Conservation (phyloP, 1,284 basidiomycete genomes). For the Clitocybe nebularis region DNA sequence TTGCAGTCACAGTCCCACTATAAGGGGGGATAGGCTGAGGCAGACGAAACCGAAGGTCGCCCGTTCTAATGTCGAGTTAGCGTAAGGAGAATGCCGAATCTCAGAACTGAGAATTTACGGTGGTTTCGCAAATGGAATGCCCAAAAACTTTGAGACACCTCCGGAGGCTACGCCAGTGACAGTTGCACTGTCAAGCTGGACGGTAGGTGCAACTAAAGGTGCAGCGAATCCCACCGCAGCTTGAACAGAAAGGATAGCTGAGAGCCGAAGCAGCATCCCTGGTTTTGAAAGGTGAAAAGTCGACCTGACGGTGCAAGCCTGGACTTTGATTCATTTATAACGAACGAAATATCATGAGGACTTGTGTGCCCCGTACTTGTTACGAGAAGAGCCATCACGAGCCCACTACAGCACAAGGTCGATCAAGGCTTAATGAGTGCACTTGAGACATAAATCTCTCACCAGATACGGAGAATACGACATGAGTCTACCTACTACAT, state of each 20-base stretch:
- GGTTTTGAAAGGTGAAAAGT: background rate
- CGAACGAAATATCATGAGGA: background rate
- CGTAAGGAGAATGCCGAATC: background rate
- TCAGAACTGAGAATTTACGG: constrained; percentile 27
- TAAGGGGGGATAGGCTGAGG: constrained; percentile 43
- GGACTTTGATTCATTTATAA: background rate
- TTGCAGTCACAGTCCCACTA: constrained; percentile 34
- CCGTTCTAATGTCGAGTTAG: constrained; percentile 26
- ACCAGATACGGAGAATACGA: no score
- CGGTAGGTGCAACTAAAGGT: constrained; percentile 27
- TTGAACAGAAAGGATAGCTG: constrained; percentile 15
- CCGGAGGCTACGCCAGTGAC: constrained; percentile 31
- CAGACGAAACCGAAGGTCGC: constrained; percentile 44
- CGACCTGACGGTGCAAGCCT: background rate
- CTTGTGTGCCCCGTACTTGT: no score
- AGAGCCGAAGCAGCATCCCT: constrained; percentile 12
- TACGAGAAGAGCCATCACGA: background rate
- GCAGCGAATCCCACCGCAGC: constrained; percentile 14
- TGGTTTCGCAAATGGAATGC: constrained; percentile 50
- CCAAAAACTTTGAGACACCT: constrained; percentile 36
- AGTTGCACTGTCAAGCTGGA: constrained; percentile 37
- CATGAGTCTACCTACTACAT: no score
- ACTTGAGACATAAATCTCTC: no score
- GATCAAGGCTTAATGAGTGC: no score
- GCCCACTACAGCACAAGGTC: background rate